Percentiles rank a stretch among this genome's conserved stretches.
Conservation (phyloP, 73 alveolate species). For the Tetrahymena thermophila region DNA sequence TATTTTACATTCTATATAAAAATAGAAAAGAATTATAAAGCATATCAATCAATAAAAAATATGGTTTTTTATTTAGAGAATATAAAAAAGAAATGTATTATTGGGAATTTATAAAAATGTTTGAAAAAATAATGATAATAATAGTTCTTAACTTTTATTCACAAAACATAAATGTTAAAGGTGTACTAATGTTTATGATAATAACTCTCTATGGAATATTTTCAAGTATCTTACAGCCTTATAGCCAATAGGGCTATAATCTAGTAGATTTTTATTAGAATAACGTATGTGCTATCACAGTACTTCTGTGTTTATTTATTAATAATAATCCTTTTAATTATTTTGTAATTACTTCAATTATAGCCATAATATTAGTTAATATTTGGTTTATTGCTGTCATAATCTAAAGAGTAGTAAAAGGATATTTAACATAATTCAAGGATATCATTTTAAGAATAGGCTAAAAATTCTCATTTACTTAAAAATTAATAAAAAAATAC, state of each 20-base stretch:
- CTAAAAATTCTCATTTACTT: neutral
- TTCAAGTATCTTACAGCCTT: neutral
- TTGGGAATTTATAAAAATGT: constrained; percentile 28
- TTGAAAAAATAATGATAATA: constrained; percentile 6
- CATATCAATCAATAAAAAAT: neutral
- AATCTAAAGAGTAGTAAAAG: neutral
- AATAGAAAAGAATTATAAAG: neutral
- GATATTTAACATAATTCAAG: neutral
- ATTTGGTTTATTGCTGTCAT: neutral
- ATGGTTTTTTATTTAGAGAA: constrained; percentile 25
- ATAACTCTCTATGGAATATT: neutral
- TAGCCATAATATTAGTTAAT: neutral
- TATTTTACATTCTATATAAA: neutral
- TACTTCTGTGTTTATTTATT: neutral
- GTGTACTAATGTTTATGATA: neutral
- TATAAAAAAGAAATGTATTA: constrained; percentile 8
- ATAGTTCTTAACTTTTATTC: neutral
- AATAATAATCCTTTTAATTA: neutral
- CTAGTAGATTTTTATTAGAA: neutral
- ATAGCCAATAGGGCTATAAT: neutral
- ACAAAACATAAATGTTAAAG: neutral
- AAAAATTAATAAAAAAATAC: neutral
- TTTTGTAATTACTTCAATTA: neutral
- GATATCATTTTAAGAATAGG: neutral
- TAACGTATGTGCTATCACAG: neutral